Percentiles rank a stretch among this genome's conserved stretches.
These are phyloP conservation scores for Zygoascus ofunaensis DNA, from an alignment of 805 yeast genomes.

Conservation along the genomic window DNA sequence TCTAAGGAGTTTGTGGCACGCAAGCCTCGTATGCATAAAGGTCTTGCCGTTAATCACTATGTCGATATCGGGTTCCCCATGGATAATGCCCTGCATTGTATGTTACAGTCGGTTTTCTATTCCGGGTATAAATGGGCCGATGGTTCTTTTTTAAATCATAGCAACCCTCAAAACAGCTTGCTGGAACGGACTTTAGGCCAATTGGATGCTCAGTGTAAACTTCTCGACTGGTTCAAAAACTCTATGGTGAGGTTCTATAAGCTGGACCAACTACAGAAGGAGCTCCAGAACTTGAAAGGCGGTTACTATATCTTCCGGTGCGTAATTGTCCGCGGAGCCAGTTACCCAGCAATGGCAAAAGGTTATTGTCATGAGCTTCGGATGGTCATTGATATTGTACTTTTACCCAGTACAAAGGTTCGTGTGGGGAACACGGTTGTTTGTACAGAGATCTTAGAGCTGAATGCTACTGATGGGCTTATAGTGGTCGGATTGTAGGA, in stretches of 20 bases:
- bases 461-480: constrained; percentile 35
- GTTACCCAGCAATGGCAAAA: constrained; percentile 26
- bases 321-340: constrained; percentile 32
- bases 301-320: constrained; percentile 33
- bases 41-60: constrained; percentile 22
- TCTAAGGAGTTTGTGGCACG: constrained; percentile 6
- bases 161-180: not conserved
- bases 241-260: constrained; percentile 20
- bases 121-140: not conserved
- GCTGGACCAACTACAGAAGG: constrained; percentile 16
- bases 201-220: constrained; percentile 5
- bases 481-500: constrained; percentile 33
- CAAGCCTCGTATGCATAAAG: constrained; percentile 22
- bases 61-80: constrained; percentile 26
- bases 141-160: not conserved
- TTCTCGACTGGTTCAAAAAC: constrained; percentile 20
- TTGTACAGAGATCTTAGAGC: constrained; percentile 37
- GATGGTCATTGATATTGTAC: constrained; percentile 38
- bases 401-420: constrained; percentile 20
- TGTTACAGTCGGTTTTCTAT: constrained; percentile 20
- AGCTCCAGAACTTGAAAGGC: constrained; percentile 10
- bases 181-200: not conserved
- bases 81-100: constrained; percentile 22
- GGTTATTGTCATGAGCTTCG: constrained; percentile 43
- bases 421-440: constrained; percentile 38